Conservation (phyloP, 2,329 filamentous ascomycete species). For the Hortaea werneckii region DNA sequence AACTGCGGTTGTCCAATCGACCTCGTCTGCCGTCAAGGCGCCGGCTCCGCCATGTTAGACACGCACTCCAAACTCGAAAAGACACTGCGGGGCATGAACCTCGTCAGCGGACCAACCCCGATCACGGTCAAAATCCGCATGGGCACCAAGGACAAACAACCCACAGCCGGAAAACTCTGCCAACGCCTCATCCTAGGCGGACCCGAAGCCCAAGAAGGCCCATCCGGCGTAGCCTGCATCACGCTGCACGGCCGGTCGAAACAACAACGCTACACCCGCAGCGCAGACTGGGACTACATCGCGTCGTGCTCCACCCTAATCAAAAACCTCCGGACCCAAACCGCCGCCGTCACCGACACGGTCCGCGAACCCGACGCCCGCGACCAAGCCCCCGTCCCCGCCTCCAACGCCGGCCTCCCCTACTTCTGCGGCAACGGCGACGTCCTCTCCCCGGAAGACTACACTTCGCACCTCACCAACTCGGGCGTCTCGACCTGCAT, state of each 20-base stretch:
- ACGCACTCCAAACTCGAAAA: conserved; percentile 79
- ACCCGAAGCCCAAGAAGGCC: conserved; percentile 54
- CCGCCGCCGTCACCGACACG: conserved; percentile 62
- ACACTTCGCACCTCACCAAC: conserved; percentile 65
- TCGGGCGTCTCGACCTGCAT: conserved; percentile 86
- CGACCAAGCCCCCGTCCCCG: conserved; percentile 54
- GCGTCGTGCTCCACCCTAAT: conserved; percentile 79
- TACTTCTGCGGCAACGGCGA: conserved; percentile 97
- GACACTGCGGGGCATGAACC: conserved; percentile 93
- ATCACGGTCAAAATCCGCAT: conserved; percentile 93
- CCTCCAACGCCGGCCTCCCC: conserved; percentile 46
- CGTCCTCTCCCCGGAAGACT: conserved; percentile 86
- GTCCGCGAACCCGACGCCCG: conserved; percentile 64
- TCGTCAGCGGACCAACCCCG: conserved; percentile 78
- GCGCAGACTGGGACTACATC: conserved; percentile 93
- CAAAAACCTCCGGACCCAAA: conserved; percentile 63
- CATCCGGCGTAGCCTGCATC: conserved; percentile 83
- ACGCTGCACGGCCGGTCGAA: conserved; percentile 88
- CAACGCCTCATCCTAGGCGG: conserved; percentile 75
- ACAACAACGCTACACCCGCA: conserved; percentile 86
- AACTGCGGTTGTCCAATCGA: conserved; percentile 98
- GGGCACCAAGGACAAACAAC: conserved; percentile 70
- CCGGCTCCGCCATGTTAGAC: conserved; percentile 87
- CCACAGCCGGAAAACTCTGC: conserved; percentile 70
- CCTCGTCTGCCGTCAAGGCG: conserved; percentile 77